Percentiles rank a stretch among this genome's conserved stretches.
These are phyloP conservation scores for Starmerella cellae DNA, from an alignment of 805 yeast species.

Conservation along the genomic window DNA sequence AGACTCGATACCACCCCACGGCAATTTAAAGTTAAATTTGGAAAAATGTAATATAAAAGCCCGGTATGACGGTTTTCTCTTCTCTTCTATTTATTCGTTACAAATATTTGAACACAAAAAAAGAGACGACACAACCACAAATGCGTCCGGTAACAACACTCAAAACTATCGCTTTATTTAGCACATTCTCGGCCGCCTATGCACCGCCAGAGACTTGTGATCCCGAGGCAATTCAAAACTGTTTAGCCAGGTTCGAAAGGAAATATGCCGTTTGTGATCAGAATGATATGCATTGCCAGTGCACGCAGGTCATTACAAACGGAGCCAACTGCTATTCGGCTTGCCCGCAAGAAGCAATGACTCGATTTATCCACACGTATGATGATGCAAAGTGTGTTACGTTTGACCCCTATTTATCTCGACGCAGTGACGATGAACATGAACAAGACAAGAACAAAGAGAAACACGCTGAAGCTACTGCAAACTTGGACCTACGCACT, in stretches of 20 bases:
- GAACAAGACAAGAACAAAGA: no score
- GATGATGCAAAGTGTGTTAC: constrained; percentile 14
- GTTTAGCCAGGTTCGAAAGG: constrained; percentile 13
- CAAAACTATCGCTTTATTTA: not conserved
- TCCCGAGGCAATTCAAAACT: constrained; percentile 11
- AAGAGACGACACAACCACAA: no score
- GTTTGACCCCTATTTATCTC: constrained; percentile 13
- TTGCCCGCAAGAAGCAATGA: constrained; percentile 17
- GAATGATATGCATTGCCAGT: constrained; percentile 16
- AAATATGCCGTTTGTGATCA: constrained; percentile 13
- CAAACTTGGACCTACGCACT: no score
- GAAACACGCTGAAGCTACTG: no score
- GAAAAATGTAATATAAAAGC: no score
- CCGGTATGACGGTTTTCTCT: no score
- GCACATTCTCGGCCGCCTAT: no score
- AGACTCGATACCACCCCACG: no score
- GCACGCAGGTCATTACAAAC: constrained; percentile 9
- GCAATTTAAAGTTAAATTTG: no score
- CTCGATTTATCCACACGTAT: constrained; percentile 15
- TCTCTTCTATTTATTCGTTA: no score
- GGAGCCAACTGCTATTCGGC: constrained; percentile 20
- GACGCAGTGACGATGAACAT: not conserved
- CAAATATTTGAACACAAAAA: no score
- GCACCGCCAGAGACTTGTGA: constrained; percentile 15
- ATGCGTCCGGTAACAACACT: no score